Percentiles rank a stretch among this genome's conserved stretches.
Conservation (phyloP, 1,284 basidiomycete species). For the Apiotrichum gracile region DNA sequence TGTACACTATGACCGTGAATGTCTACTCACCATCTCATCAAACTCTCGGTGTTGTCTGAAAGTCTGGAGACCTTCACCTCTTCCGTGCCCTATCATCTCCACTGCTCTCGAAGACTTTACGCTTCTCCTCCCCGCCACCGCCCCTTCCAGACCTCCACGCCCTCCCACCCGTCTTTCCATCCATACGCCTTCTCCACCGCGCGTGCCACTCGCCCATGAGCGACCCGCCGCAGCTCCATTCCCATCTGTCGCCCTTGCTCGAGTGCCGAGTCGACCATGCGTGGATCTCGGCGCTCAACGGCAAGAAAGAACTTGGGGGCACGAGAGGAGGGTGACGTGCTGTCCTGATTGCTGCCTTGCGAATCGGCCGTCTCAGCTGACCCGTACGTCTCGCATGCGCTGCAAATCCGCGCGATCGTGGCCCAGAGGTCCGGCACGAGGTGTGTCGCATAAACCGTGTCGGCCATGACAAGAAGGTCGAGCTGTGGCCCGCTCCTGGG, state of each 20-base stretch:
- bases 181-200: constrained; percentile 57
- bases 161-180: constrained; percentile 44
- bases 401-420: not conserved
- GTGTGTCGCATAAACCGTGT: constrained; percentile 68
- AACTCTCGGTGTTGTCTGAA: no score
- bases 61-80: no score
- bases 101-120: no score
- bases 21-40: no score
- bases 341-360: no score
- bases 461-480: constrained; percentile 75
- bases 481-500: no score
- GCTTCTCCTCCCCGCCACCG: constrained; percentile 4
- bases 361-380: no score
- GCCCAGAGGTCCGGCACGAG: constrained; percentile 66
- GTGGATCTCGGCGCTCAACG: constrained; percentile 70
- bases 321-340: no score
- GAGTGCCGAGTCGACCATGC: constrained; percentile 58
- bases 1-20: no score
- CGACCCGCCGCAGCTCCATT: constrained; percentile 58
- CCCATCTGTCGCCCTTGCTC: constrained; percentile 50
- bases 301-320: constrained; percentile 59
- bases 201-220: constrained; percentile 57
- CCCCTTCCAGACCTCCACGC: constrained; percentile 42
- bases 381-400: not conserved
- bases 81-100: no score